A percentile compares a stretch with the other conserved stretches of the same genome.
Evolutionary conservation across 805 yeast genomes (phyloP).

Genomic region (Starmera caribaea): DNA sequence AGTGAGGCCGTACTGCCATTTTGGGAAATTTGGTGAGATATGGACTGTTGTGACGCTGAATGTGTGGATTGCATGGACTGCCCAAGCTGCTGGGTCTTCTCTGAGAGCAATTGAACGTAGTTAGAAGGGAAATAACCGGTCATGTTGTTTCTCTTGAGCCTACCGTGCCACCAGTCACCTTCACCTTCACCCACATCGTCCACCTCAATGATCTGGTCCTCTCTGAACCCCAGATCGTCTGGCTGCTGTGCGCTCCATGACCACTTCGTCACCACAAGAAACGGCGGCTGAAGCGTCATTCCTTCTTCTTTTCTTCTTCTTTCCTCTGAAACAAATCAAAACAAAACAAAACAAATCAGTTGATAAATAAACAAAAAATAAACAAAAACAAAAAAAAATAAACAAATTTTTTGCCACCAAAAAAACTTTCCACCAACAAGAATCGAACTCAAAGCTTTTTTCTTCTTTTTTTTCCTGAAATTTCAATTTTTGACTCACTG

Average conservation of each 20-base stretch:
- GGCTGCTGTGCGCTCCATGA: slow-evolving; percentile 93
- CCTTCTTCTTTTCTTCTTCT: no score
- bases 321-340: no score
- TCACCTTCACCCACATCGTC: slow-evolving; percentile 74
- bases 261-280: no score
- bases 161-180: slow-evolving; percentile 91
- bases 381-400: no score
- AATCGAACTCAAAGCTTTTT: no score
- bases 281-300: no score
- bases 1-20: neutral
- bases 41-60: neutral
- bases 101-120: slow-evolving; percentile 46
- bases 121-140: slow-evolving; percentile 85
- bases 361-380: no score
- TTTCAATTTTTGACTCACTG: no score
- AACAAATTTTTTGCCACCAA: no score
- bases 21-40: neutral
- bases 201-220: slow-evolving; percentile 87
- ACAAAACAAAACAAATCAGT: no score
- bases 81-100: neutral
- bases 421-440: no score
- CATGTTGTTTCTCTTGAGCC: slow-evolving; percentile 66
- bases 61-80: neutral
- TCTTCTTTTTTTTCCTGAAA: no score
- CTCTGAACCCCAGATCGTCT: slow-evolving; percentile 86